Evolutionary conservation across 805 yeast species (phyloP).

Genomic region (Trichomonascus vanleenenianus): DNA sequence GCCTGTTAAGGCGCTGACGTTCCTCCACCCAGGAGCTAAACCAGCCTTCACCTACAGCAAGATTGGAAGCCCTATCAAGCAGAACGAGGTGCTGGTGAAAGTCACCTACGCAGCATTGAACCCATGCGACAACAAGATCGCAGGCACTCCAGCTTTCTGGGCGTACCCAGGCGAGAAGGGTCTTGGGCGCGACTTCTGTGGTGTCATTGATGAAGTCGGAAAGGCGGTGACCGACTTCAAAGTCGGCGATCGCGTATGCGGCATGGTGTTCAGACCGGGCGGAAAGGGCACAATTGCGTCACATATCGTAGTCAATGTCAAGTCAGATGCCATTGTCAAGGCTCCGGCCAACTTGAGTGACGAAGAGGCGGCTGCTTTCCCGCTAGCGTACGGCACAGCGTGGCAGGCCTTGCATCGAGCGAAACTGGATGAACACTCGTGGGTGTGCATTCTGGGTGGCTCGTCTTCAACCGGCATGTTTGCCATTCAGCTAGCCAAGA

Average conservation of each 20-base stretch:
- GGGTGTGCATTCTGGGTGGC: conserved; percentile 63
- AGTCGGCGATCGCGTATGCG: conserved; percentile 61
- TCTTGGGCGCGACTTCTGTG: conserved; percentile 64
- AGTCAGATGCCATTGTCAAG: conserved; percentile 39
- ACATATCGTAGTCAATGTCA: conserved; percentile 47
- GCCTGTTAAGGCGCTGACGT: conserved; percentile 19
- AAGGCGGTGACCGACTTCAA: conserved; percentile 32
- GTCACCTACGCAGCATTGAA: conserved; percentile 54
- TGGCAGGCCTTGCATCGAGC: conserved; percentile 32
- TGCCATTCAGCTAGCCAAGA: conserved; percentile 49
- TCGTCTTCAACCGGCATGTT: conserved; percentile 61
- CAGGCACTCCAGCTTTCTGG: conserved; percentile 36
- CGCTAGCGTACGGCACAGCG: conserved; percentile 61
- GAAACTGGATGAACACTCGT: conserved; percentile 36
- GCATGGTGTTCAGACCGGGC: conserved; percentile 43
- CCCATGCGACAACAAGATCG: conserved; percentile 57
- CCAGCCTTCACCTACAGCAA: conserved; percentile 43
- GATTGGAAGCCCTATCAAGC: conserved; percentile 41
- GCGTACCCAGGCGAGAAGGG: conserved; percentile 48
- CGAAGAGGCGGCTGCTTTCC: conserved; percentile 58
- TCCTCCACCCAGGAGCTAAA: conserved; percentile 9
- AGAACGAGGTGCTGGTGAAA: conserved; percentile 46
- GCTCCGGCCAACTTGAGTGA: conserved; percentile 42
- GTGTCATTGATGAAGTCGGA: conserved; percentile 52
- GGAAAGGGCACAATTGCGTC: conserved; percentile 54